Base-by-base conservation (phyloP, 495 filamentous ascomycete species). In the Letharia columbiana region DNA sequence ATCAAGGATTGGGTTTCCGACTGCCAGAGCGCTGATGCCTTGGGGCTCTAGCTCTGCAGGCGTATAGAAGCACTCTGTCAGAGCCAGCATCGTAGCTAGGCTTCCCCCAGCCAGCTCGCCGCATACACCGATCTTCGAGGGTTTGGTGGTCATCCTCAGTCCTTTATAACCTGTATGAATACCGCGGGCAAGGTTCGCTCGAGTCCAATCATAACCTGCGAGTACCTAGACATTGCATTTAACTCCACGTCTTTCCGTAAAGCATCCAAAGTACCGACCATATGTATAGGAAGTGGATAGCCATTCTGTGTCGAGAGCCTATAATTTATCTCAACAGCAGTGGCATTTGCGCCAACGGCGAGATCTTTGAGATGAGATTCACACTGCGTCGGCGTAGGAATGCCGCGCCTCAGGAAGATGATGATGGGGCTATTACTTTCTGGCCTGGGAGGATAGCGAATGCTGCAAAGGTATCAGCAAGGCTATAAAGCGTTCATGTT, bases 101-200 rank as follows among this genome's bases (percentile, higher is more conserved):
- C 80, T 79, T 18, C 83, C 84, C 12, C 84, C 84, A 28, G 84
- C 71, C 35, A 84, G 78, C 40, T 81, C 78, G 42, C 84, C 84
- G 63, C 77, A 77, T 28, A 86, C 74, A 41, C 77, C 77, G 1
- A 86, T 64, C 10, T 74, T 72, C 2, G 71, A 64, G 9, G 75
- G 74, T 37, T 69, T 44, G 1, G 61, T 56, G 18, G 49, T 8
- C 39, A 17, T 7, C 23, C 56, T 56, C 12, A 39, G 56, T 6
- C 13, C 11, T 31, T 44, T 39, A 15, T 17, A 45, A 50, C 33
- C 40, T 67, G 10, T 33, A 12, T 45, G 31, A 28, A 28, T 28
- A 44, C 44, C 47, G 23, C 50, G 17, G n/a, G 44, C 67, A 17
- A 81, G 72, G 52, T 79, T 70, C 54, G 74, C 56, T 20, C 67